Evolutionary conservation across 2,329 filamentous ascomycete genomes (phyloP), one percentile per base, ranked within the genome.

Genomic region (Aspergillus latus): DNA sequence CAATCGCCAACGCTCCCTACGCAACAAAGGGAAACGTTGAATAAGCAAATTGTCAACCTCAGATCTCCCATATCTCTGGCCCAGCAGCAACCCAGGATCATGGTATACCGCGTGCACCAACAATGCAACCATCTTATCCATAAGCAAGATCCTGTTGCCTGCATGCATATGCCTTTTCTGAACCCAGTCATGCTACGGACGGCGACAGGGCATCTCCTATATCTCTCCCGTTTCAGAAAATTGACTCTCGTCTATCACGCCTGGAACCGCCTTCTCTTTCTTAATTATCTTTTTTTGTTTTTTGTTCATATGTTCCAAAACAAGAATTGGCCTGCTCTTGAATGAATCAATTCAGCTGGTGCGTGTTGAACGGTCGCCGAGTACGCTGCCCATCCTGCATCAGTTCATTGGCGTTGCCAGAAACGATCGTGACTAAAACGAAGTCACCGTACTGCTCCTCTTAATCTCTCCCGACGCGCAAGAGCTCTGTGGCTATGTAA

Each of bases 391-490:
- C 64, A 40, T 73, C 71, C 47, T 63, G 66, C 57, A 21, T 65
- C 55, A 63, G 57, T 54, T 59, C 56, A 28, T 63, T 63, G 49
- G 61, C 62, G 28, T 21, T 60, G 57, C 9, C 62, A 62, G 56
- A 84, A 70, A 1, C 84, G 80, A 66, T 86, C 78, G 80, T 1
- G 86, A 84, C 8, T 86, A 79, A 74, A 87, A 88, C 4, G 83
- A 84, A 0, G 86, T 88, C 50, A 88, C 84, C 73, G 86, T 84
- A 43, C 78, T 83, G 70, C 88, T 87, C 34, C 85, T 81, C 69
- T 88, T 86, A 21, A 79, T 78, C 4, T 77, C 77, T 15, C 84
- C 83, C 1, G 84, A 71, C 9, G 82, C 21, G 11, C 79, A 80
- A 87, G 76, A 1, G 85, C 86, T 57, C 83, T 80, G 67, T 88